A percentile compares a stretch with the other conserved stretches of the same genome.
phyloP scores from a whole-genome alignment of 495 filamentous ascomycete genomes.

The Halenospora varia region DNA sequence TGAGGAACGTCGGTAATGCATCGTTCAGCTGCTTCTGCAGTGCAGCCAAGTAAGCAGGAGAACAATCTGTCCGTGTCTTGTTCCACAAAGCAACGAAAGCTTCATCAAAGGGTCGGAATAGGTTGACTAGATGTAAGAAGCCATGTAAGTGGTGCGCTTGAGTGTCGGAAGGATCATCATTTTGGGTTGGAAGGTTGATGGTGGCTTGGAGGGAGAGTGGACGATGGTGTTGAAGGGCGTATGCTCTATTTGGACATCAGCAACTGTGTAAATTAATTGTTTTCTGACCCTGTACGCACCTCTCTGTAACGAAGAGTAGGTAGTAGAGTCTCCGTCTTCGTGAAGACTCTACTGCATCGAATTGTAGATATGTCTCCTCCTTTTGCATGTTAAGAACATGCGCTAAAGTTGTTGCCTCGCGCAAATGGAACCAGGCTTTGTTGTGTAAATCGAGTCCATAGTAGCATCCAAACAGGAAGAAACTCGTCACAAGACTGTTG shows the following conservation, averaged over 20 bases:
- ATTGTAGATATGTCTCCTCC: conserved; percentile 54
- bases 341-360: conserved; percentile 48
- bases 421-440: conserved; percentile 69
- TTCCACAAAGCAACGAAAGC: conserved; percentile 68
- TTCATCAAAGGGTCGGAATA: conserved; percentile 73
- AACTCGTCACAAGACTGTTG: conserved; percentile 69
- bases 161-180: conserved; percentile 57
- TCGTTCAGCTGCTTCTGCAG: conserved; percentile 65
- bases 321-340: conserved; percentile 62
- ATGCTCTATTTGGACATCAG: conserved; percentile 42
- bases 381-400: conserved; percentile 57
- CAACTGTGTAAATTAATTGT: no score
- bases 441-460: conserved; percentile 69
- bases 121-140: conserved; percentile 61
- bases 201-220: conserved; percentile 52
- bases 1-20: conserved; percentile 57
- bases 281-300: no score
- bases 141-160: conserved; percentile 46
- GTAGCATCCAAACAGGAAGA: conserved; percentile 74
- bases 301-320: conserved; percentile 68
- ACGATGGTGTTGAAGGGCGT: conserved; percentile 72
- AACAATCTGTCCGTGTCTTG: conserved; percentile 56
- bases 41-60: conserved; percentile 51
- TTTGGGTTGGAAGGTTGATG: conserved; percentile 62
- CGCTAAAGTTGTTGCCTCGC: conserved; percentile 63